These are phyloP conservation scores for Epichloe gansuensis DNA, from an alignment of 2,329 filamentous ascomycete genomes.

Conservation along the genomic window DNA sequence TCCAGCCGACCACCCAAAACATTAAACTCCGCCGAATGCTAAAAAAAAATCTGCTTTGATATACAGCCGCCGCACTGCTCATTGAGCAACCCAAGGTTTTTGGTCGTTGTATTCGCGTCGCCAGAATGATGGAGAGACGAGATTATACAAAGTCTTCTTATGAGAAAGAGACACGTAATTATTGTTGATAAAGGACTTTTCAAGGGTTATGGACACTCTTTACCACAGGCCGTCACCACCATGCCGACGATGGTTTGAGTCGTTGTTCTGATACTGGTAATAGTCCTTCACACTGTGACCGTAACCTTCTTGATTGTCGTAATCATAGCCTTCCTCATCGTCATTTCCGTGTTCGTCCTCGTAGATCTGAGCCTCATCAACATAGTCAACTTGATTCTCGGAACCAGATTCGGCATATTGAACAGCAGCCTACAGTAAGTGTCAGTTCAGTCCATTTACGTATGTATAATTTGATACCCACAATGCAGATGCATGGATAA, in stretches of 20 bases:
- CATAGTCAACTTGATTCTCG: constrained; percentile 34
- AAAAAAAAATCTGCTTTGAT: constrained; percentile 13
- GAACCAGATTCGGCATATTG: constrained; percentile 33
- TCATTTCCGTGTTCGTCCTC: constrained; percentile 37
- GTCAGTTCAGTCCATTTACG: constrained; percentile 3
- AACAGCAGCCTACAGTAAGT: constrained; percentile 23
- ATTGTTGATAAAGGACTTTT: constrained; percentile 5
- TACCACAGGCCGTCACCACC: constrained; percentile 32
- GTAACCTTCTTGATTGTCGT: constrained; percentile 26
- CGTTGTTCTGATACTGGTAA: constrained; percentile 25
- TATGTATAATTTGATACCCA: neutral
- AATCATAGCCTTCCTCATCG: constrained; percentile 23
- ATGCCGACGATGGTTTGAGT: constrained; percentile 21
- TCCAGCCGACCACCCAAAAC: constrained; percentile 14
- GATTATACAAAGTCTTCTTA: constrained; percentile 7
- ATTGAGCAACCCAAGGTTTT: neutral
- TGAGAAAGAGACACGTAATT: constrained; percentile 1
- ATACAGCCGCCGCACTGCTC: constrained; percentile 8
- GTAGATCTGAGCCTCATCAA: constrained; percentile 40
- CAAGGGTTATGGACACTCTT: constrained; percentile 9
- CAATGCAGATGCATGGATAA: neutral
- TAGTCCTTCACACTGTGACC: constrained; percentile 28
- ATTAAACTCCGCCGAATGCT: constrained; percentile 24
- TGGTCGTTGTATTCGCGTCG: constrained; percentile 7
- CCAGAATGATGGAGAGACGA: neutral